Evolutionary conservation across 1,139 yeast genomes (phyloP).

Genomic region (Nakaseomyces nivariensis): DNA sequence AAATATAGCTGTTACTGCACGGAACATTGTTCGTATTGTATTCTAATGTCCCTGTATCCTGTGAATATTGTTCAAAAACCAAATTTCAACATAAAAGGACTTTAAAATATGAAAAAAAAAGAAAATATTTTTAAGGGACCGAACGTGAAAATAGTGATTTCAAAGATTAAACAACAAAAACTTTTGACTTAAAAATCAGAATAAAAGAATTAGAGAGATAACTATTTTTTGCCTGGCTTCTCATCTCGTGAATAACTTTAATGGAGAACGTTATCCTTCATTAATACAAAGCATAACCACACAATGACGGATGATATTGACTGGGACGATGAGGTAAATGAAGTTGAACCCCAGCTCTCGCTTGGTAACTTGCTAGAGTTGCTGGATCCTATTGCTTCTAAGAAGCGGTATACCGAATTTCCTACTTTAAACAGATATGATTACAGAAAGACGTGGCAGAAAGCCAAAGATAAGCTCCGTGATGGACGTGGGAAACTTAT

Average conservation of each 20-base stretch:
- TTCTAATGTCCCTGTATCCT: neutral
- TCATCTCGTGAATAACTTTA: too few relatives aligned
- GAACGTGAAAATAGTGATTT: too few relatives aligned
- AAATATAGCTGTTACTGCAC: neutral
- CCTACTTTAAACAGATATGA: neutral
- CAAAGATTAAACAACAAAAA: too few relatives aligned
- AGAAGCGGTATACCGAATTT: neutral
- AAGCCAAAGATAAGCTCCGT: constrained; percentile 1
- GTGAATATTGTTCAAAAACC: neutral
- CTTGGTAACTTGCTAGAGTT: constrained; percentile 4
- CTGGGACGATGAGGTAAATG: constrained; percentile 1
- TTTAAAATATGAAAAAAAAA: too few relatives aligned
- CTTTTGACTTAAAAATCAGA: too few relatives aligned
- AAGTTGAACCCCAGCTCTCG: neutral
- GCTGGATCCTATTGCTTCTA: constrained; percentile 6
- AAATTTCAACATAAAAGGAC: neutral
- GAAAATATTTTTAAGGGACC: too few relatives aligned
- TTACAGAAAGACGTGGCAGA: constrained; percentile 2
- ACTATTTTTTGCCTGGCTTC: too few relatives aligned
- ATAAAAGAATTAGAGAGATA: too few relatives aligned
- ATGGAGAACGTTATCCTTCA: too few relatives aligned
- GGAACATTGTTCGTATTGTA: neutral
- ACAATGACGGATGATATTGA: neutral
- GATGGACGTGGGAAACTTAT: constrained; percentile 10
- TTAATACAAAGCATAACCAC: too few relatives aligned